These are phyloP conservation scores for Russula olivacea DNA, from an alignment of 768 basidiomycete genomes.

Conservation along the genomic window DNA sequence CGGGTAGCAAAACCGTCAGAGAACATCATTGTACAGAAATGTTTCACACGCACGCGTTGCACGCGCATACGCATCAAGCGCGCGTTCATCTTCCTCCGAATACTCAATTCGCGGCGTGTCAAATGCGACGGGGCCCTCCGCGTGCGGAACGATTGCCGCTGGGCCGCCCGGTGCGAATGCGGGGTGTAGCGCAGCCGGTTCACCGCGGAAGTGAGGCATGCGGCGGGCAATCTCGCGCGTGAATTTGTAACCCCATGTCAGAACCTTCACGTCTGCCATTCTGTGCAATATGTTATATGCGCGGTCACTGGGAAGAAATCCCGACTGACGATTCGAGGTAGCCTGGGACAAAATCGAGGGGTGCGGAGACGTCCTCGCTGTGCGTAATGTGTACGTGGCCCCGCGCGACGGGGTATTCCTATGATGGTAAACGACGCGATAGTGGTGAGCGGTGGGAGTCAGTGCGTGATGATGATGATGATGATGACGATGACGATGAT, in stretches of 20 bases:
- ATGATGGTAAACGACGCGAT: too few species aligned
- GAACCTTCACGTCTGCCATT: constrained; percentile 35
- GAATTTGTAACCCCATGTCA: constrained; percentile 52
- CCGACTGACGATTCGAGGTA: constrained; percentile 25
- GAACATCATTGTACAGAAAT: not conserved
- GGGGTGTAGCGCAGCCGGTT: constrained; percentile 30
- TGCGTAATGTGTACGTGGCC: constrained; percentile 28
- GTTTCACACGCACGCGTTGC: constrained; percentile 5
- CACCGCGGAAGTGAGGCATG: constrained; percentile 41
- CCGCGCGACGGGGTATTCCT: constrained; percentile 25
- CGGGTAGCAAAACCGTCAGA: not conserved
- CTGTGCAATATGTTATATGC: constrained; percentile 13
- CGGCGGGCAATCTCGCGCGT: constrained; percentile 50
- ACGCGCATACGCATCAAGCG: constrained; percentile 31
- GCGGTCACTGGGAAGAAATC: not conserved
- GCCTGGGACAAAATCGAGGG: constrained; percentile 27
- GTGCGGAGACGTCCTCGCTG: constrained; percentile 24
- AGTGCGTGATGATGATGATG: not conserved
- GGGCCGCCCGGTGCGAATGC: constrained; percentile 30
- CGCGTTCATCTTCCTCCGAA: constrained; percentile 34
- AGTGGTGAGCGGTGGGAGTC: not conserved
- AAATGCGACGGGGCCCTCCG: constrained; percentile 27
- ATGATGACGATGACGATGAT: not conserved
- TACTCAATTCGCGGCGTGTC: constrained; percentile 32
- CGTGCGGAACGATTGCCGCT: constrained; percentile 25